Evolutionary conservation across 345 rosid genomes (phyloP).

Genomic region (Lagerstroemia speciosa): DNA sequence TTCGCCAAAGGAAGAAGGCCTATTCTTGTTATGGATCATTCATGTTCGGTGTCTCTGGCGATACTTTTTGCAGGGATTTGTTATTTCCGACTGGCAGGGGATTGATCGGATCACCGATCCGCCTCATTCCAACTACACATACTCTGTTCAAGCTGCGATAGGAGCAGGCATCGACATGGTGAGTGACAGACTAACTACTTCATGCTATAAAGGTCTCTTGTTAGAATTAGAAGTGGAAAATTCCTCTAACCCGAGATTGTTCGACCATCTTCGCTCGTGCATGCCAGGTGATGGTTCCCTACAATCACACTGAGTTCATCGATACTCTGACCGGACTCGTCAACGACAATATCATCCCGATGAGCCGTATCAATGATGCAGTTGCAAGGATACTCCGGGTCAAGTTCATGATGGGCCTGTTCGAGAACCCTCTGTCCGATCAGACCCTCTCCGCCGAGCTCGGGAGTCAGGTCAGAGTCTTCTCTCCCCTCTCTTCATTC

Average conservation of each 20-base stretch:
- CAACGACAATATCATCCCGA: constrained; percentile 29
- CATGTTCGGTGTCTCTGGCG: background rate
- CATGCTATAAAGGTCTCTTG: background rate
- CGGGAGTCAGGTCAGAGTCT: constrained; percentile 29
- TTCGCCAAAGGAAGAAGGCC: no score
- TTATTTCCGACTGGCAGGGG: constrained; percentile 72
- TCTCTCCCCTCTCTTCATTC: no score
- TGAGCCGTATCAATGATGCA: constrained; percentile 71
- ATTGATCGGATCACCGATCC: constrained; percentile 62
- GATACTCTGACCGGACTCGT: constrained; percentile 34
- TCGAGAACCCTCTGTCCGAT: constrained; percentile 59
- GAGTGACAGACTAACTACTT: constrained; percentile 1
- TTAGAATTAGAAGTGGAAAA: no score
- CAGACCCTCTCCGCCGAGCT: constrained; percentile 32
- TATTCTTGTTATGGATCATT: background rate
- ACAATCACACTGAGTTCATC: constrained; percentile 43
- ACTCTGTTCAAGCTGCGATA: constrained; percentile 38
- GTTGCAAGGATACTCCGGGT: constrained; percentile 67
- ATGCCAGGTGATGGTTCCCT: constrained; percentile 65
- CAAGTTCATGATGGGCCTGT: constrained; percentile 63
- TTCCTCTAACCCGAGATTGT: background rate
- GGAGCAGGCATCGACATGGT: constrained; percentile 82
- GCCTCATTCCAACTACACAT: constrained; percentile 49
- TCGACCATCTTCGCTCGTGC: background rate
- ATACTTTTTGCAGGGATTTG: constrained; percentile 56